Evolutionary conservation across 257 asterid species (phyloP).

Genomic region (Solanum ossicruentum): DNA sequence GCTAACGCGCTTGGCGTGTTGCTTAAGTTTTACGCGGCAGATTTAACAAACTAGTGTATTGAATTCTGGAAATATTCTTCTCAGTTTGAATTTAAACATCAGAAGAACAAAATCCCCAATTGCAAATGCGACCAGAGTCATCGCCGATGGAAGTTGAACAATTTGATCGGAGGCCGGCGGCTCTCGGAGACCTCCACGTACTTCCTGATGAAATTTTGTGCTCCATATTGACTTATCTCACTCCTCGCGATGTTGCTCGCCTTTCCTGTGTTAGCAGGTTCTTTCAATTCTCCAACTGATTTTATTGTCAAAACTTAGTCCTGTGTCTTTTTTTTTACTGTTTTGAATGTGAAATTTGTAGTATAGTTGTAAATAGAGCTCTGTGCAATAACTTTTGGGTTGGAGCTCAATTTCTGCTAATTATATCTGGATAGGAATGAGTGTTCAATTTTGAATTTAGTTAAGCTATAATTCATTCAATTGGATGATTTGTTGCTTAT

Average conservation of each 20-base stretch:
- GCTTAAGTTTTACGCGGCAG: conserved; percentile 20
- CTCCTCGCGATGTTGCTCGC: conserved; percentile 75
- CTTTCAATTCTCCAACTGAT: neutral
- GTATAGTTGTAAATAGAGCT: neutral
- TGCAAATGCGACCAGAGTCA: neutral
- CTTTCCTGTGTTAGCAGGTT: conserved; percentile 94
- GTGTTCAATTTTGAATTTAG: neutral
- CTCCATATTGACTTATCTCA: conserved; percentile 30
- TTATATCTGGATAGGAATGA: neutral
- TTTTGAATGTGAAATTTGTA: neutral
- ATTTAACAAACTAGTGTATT: neutral
- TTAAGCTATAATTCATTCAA: neutral
- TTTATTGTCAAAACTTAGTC: neutral
- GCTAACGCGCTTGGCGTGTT: neutral
- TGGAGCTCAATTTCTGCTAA: neutral
- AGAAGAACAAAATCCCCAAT: conserved; percentile 14
- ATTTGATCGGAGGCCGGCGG: conserved; percentile 59
- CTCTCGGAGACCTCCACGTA: conserved; percentile 60
- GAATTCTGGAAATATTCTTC: neutral
- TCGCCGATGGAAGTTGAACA: conserved; percentile 1
- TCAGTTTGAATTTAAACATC: neutral
- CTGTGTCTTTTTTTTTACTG: neutral
- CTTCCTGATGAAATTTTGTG: conserved; percentile 77
- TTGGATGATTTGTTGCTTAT: neutral
- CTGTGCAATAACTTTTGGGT: neutral